phyloP scores from a whole-genome alignment of 148 eudicot species.

The Gaultheria prostrata region DNA sequence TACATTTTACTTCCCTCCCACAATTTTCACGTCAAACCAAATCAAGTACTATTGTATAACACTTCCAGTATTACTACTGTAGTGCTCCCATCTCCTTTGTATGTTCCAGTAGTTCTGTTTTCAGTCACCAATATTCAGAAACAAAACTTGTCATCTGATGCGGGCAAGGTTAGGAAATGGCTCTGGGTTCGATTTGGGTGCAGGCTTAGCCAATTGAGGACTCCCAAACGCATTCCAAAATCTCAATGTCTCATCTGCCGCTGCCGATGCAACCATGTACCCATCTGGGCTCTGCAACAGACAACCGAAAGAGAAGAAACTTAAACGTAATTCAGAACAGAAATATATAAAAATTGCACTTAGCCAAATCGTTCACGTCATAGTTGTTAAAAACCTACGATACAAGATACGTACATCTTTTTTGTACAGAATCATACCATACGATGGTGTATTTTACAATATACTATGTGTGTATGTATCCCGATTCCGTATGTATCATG shows the following conservation, averaged over 20 bases:
- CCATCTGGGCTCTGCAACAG: constrained; percentile 44
- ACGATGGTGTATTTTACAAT: too few species aligned
- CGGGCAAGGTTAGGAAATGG: constrained; percentile 35
- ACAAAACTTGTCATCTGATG: constrained; percentile 27
- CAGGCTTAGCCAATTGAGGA: constrained; percentile 29
- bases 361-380: not conserved
- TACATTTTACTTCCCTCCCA: not conserved
- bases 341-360: not conserved
- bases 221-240: constrained; percentile 42
- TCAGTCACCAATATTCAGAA: not conserved
- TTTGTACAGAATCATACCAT: too few species aligned
- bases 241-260: constrained; percentile 40
- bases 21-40: not conserved
- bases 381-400: too few species aligned
- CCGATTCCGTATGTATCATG: too few species aligned
- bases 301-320: not conserved
- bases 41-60: not conserved
- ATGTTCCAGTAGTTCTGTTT: not conserved
- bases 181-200: constrained; percentile 17
- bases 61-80: not conserved
- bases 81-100: not conserved
- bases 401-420: too few species aligned
- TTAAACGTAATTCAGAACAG: not conserved
- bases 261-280: constrained; percentile 34
- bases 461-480: too few species aligned